Percentiles rank a stretch among this genome's conserved stretches.
phyloP scores from a whole-genome alignment of 805 yeast species.

The Wickerhamiella sergipiensis region DNA sequence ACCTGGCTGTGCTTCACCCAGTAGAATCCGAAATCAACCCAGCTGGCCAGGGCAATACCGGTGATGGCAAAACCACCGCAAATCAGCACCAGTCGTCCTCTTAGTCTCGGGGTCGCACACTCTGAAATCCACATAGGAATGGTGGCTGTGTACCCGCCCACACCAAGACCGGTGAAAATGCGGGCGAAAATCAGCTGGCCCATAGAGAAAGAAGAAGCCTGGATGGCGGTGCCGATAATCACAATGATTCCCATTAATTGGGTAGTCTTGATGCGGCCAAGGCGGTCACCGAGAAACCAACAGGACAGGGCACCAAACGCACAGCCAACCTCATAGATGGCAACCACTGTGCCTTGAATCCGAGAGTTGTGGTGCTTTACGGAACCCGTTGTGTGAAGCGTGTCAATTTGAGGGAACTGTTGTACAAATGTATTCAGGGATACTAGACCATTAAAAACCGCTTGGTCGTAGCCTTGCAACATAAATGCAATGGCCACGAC shows the following conservation, averaged over 20 bases:
- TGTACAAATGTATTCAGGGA: constrained; percentile 17
- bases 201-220: constrained; percentile 37
- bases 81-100: constrained; percentile 49
- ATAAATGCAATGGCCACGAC: constrained; percentile 13
- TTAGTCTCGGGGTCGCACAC: constrained; percentile 40
- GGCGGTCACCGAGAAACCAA: constrained; percentile 40
- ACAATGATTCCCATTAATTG: constrained; percentile 31
- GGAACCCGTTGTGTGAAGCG: neutral
- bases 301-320: constrained; percentile 50
- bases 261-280: constrained; percentile 44
- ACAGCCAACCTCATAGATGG: constrained; percentile 51
- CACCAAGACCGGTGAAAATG: constrained; percentile 53
- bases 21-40: constrained; percentile 55
- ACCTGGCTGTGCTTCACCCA: constrained; percentile 36
- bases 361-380: constrained; percentile 10
- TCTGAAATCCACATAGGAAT: constrained; percentile 70
- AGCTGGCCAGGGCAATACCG: constrained; percentile 57
- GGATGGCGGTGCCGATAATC: constrained; percentile 46
- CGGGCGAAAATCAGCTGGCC: constrained; percentile 61
- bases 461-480: constrained; percentile 52
- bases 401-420: constrained; percentile 12
- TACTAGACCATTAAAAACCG: constrained; percentile 37
- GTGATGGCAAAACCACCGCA: constrained; percentile 53
- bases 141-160: constrained; percentile 56
- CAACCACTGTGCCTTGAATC: constrained; percentile 19